Evolutionary conservation across 2,329 filamentous ascomycete genomes (phyloP).

Genomic region (Cyclaneusma minus): DNA sequence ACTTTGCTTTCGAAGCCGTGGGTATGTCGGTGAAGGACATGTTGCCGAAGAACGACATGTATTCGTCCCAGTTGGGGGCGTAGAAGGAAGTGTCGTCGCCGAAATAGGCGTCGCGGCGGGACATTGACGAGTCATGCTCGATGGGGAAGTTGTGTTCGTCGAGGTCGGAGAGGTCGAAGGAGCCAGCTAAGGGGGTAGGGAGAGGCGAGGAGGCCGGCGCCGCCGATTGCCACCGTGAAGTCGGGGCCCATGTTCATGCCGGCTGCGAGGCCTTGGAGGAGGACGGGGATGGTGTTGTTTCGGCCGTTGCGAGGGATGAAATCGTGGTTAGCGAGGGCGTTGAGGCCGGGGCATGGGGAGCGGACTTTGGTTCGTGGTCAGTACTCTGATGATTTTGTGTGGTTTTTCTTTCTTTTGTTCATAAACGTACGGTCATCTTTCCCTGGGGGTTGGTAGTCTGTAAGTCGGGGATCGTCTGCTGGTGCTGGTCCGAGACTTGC

Average conservation of each 20-base stretch:
- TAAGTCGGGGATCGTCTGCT: too few relatives aligned
- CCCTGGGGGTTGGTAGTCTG: too few relatives aligned
- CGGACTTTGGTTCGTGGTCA: conserved; percentile 4
- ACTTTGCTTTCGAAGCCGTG: conserved; percentile 15
- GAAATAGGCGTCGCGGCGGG: conserved; percentile 17
- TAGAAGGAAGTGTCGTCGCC: conserved; percentile 21
- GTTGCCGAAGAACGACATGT: conserved; percentile 12
- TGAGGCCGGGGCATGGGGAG: conserved; percentile 3
- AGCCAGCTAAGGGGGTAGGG: conserved; percentile 6
- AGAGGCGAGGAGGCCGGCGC: conserved; percentile 9
- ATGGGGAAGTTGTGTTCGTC: conserved; percentile 19
- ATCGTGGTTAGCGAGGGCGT: conserved; percentile 4
- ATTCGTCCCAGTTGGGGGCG: conserved; percentile 15
- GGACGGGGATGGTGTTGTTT: conserved; percentile 17
- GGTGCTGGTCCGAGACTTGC: too few relatives aligned
- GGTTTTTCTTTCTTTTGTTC: too few relatives aligned
- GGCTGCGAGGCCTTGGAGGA: conserved; percentile 10
- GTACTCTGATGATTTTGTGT: too few relatives aligned
- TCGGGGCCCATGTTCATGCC: conserved; percentile 19
- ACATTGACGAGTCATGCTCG: conserved; percentile 21
- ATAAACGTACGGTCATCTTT: too few relatives aligned
- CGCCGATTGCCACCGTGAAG: conserved; percentile 13
- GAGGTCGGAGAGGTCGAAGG: conserved; percentile 12
- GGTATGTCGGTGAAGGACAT: conserved; percentile 13
- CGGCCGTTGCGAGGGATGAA: conserved; percentile 1